These are phyloP conservation scores for Phytophthora meadii DNA, from an alignment of 352 stramenopile genomes.

Conservation along the genomic window DNA sequence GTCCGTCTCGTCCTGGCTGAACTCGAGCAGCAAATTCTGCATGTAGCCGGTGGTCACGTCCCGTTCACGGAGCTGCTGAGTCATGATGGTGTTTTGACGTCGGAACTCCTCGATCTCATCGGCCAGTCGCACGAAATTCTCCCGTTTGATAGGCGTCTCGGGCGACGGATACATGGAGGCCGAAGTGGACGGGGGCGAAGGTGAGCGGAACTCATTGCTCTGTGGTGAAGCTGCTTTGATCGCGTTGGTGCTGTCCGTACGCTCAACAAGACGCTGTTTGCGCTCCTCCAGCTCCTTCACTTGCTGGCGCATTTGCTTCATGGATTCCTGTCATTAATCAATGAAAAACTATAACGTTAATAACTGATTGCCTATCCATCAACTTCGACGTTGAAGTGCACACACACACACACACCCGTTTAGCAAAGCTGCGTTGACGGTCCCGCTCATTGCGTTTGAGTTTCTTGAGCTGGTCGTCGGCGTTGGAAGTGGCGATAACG, in stretches of 20 bases:
- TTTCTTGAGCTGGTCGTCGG: conserved; percentile 39
- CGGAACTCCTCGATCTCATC: conserved; percentile 58
- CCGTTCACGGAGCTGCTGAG: conserved; percentile 42
- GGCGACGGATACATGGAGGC: conserved; percentile 15
- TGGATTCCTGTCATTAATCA: conserved; percentile 42
- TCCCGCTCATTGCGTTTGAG: conserved; percentile 66
- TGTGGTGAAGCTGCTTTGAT: conserved; percentile 4
- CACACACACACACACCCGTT: conserved; percentile 39
- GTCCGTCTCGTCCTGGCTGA: conserved; percentile 34
- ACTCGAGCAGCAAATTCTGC: conserved; percentile 64
- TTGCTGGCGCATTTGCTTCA: conserved; percentile 55
- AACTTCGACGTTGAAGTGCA: conserved; percentile 5
- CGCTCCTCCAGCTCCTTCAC: conserved; percentile 52
- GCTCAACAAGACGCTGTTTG: conserved; percentile 50
- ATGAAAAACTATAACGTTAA: background rate
- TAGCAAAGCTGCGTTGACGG: conserved; percentile 59
- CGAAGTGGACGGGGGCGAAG: background rate
- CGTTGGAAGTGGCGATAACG: background rate
- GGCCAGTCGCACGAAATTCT: conserved; percentile 53
- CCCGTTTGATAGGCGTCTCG: conserved; percentile 19
- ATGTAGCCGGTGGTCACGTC: conserved; percentile 59
- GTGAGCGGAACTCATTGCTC: conserved; percentile 12
- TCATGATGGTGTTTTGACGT: conserved; percentile 52
- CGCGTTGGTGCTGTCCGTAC: conserved; percentile 10
- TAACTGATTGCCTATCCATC: conserved; percentile 1